A percentile compares a stretch with the other conserved stretches of the same genome.
phyloP scores from a whole-genome alignment of 2,329 filamentous ascomycete species.

The Monosporascus cannonballus region DNA sequence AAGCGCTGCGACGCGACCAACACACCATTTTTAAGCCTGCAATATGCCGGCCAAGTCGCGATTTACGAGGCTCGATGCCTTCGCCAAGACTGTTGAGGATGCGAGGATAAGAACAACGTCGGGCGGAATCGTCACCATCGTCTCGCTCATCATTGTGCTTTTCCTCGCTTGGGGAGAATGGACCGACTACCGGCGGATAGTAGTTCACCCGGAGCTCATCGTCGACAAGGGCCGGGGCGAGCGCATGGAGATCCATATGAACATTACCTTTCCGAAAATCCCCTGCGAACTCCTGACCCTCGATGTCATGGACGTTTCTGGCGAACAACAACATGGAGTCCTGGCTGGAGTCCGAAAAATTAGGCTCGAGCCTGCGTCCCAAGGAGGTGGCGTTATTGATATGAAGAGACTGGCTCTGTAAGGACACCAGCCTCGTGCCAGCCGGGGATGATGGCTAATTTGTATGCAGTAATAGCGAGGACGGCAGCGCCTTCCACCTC shows the following conservation, averaged over 20 bases:
- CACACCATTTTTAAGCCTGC: constrained; percentile 1
- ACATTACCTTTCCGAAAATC: constrained; percentile 88
- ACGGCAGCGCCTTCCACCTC: constrained; percentile 68
- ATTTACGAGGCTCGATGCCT: constrained; percentile 95
- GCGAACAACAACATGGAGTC: constrained; percentile 92
- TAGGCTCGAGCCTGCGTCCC: constrained; percentile 62
- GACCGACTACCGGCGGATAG: constrained; percentile 81
- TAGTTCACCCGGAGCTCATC: constrained; percentile 85
- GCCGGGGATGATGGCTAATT: constrained; percentile 1
- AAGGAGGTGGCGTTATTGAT: constrained; percentile 74
- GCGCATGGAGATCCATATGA: constrained; percentile 98
- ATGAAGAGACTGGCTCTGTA: constrained; percentile 61
- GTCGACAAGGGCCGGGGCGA: constrained; percentile 97
- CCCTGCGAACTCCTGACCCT: constrained; percentile 94
- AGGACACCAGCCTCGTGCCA: constrained; percentile 22
- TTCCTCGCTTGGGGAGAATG: constrained; percentile 94
- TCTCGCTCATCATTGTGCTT: constrained; percentile 79
- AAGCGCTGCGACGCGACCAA: constrained; percentile 1
- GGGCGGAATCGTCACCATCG: constrained; percentile 89
- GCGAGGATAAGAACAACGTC: constrained; percentile 92
- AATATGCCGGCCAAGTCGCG: constrained; percentile 84
- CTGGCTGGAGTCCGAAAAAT: constrained; percentile 91
- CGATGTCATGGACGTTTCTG: constrained; percentile 98
- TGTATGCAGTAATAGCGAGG: constrained; percentile 41
- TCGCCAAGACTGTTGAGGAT: constrained; percentile 98